Percentiles rank a stretch among this genome's conserved stretches.
These are phyloP conservation scores for Wickerhamomyces sydowiorum DNA, from an alignment of 805 yeast species.

Conservation along the genomic window DNA sequence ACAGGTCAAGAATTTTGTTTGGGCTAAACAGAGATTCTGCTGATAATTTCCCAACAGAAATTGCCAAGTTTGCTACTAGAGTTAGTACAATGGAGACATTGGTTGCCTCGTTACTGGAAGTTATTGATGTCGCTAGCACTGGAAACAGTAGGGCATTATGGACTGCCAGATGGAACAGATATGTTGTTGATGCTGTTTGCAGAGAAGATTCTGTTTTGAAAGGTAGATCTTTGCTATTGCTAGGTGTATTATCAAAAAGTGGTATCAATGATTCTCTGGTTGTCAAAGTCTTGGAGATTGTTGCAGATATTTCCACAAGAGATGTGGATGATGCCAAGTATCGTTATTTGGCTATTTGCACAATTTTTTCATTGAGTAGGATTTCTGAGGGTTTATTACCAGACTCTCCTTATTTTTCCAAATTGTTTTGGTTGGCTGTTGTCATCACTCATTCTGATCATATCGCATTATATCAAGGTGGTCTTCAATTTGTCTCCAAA, in stretches of 20 bases:
- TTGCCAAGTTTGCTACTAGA: constrained; percentile 32
- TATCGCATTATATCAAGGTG: constrained; percentile 33
- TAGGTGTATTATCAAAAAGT: constrained; percentile 60
- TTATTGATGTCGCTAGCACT: constrained; percentile 44
- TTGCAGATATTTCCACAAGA: constrained; percentile 26
- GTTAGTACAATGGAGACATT: constrained; percentile 48
- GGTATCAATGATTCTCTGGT: constrained; percentile 58
- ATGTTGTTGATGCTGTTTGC: constrained; percentile 58
- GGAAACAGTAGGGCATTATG: constrained; percentile 45
- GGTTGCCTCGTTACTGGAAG: constrained; percentile 47
- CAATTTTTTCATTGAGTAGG: constrained; percentile 34
- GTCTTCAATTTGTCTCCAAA: constrained; percentile 31
- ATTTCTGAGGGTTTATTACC: constrained; percentile 32
- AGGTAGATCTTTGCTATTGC: constrained; percentile 58
- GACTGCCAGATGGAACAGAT: constrained; percentile 61
- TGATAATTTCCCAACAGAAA: constrained; percentile 27
- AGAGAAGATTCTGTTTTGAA: constrained; percentile 52
- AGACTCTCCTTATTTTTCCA: constrained; percentile 22
- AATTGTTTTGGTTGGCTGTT: constrained; percentile 33
- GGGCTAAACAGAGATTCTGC: constrained; percentile 57
- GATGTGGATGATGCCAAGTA: constrained; percentile 19
- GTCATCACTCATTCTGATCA: constrained; percentile 27
- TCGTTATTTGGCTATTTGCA: constrained; percentile 25
- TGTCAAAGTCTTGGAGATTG: constrained; percentile 28
- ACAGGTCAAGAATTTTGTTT: constrained; percentile 60